Conservation (phyloP, 495 filamentous ascomycete species). For the Immersiella caudata region DNA sequence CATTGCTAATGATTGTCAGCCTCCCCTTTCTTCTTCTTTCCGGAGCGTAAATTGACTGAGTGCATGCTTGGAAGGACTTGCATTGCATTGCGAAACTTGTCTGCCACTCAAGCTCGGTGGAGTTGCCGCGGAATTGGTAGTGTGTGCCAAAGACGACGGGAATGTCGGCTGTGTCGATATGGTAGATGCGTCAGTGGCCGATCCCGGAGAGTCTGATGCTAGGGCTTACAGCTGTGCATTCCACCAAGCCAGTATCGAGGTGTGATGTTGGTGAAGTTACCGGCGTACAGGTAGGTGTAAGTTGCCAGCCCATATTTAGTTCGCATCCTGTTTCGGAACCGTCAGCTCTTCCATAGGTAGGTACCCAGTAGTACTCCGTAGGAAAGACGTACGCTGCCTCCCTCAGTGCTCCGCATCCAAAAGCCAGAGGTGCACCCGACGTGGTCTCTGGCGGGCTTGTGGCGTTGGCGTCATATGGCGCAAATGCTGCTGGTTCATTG, state of each 20-base stretch:
- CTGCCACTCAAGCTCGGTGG: conserved; percentile 37
- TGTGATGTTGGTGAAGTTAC: conserved; percentile 43
- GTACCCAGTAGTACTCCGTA: no score
- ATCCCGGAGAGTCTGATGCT: neutral
- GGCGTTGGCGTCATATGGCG: neutral
- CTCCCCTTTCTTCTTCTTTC: no score
- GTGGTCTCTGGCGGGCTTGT: neutral
- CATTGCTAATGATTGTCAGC: neutral
- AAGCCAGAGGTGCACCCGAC: neutral
- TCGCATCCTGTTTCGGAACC: neutral
- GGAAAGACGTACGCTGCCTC: neutral
- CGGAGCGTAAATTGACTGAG: neutral
- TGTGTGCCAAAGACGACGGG: conserved; percentile 51
- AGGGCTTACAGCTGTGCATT: conserved; percentile 34
- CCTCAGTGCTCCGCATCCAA: neutral
- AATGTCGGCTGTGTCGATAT: conserved; percentile 39
- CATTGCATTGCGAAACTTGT: conserved; percentile 40
- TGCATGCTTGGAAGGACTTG: neutral
- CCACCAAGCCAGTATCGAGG: conserved; percentile 45
- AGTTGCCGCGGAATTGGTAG: conserved; percentile 44
- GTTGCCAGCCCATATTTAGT: conserved; percentile 24
- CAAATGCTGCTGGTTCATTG: conserved; percentile 27
- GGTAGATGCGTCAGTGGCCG: neutral
- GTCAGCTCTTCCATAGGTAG: no score
- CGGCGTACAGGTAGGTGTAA: conserved; percentile 43